Percentiles rank a stretch among this genome's conserved stretches.
Evolutionary conservation across 2,329 filamentous ascomycete species (phyloP).

Genomic region (Pseudogymnoascus sp.): DNA sequence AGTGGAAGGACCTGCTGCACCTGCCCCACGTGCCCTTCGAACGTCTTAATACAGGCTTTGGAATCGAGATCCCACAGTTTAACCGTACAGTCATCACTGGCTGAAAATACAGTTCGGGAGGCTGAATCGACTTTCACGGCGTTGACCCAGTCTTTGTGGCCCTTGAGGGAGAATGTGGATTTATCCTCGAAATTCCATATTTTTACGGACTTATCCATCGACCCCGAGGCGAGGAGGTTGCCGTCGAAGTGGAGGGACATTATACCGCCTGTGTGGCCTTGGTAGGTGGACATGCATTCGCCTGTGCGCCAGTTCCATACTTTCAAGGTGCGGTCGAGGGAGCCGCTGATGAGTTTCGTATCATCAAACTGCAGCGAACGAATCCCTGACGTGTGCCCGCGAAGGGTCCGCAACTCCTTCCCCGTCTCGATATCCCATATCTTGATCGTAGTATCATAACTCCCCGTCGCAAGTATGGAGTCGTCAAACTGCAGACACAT

Average conservation of each 20-base stretch:
- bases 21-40: slow-evolving; percentile 86
- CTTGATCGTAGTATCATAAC: slow-evolving; percentile 90
- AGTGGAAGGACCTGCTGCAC: slow-evolving; percentile 86
- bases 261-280: slow-evolving; percentile 72
- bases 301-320: slow-evolving; percentile 97
- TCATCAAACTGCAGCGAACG: slow-evolving; percentile 90
- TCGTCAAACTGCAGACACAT: slow-evolving; percentile 67
- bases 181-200: slow-evolving; percentile 88
- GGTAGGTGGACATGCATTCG: slow-evolving; percentile 72
- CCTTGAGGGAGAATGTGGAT: slow-evolving; percentile 68
- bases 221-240: slow-evolving; percentile 78
- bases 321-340: slow-evolving; percentile 77
- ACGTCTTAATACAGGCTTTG: slow-evolving; percentile 65
- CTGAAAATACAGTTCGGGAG: slow-evolving; percentile 82
- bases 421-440: slow-evolving; percentile 93
- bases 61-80: slow-evolving; percentile 91
- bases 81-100: slow-evolving; percentile 86
- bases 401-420: slow-evolving; percentile 74
- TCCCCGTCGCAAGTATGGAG: slow-evolving; percentile 83
- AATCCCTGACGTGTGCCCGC: slow-evolving; percentile 74
- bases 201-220: slow-evolving; percentile 80
- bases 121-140: slow-evolving; percentile 77
- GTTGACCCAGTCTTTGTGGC: slow-evolving; percentile 93
- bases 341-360: slow-evolving; percentile 81
- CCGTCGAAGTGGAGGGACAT: slow-evolving; percentile 82